phyloP scores from a whole-genome alignment of 805 yeast species.

The Candida andamanensis region DNA sequence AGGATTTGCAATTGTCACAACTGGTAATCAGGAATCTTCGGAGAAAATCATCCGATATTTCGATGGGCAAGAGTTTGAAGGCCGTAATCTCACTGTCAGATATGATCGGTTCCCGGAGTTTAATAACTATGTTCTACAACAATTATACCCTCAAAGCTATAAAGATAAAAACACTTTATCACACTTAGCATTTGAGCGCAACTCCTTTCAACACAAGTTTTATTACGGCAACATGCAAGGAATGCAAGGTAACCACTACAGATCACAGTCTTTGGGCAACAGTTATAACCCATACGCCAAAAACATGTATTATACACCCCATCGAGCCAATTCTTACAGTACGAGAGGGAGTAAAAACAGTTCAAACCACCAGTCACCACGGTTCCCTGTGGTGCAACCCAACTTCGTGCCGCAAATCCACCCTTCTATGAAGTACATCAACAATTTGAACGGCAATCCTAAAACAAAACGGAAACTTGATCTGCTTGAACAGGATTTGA shows the following conservation, averaged over 20 bases:
- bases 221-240: constrained; percentile 20
- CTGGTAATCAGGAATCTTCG: constrained; percentile 43
- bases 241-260: constrained; percentile 2
- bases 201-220: constrained; percentile 26
- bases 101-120: constrained; percentile 50
- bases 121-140: constrained; percentile 25
- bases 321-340: neutral
- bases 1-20: constrained; percentile 65
- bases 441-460: constrained; percentile 7
- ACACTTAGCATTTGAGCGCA: constrained; percentile 27
- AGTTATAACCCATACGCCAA: neutral
- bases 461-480: constrained; percentile 2
- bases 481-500: constrained; percentile 7
- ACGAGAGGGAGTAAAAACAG: neutral
- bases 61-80: constrained; percentile 52
- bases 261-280: constrained; percentile 1
- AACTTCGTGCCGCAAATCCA: constrained; percentile 12
- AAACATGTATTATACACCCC: neutral
- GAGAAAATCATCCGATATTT: constrained; percentile 44
- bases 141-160: constrained; percentile 8
- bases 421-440: constrained; percentile 11
- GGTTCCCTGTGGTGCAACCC: constrained; percentile 9
- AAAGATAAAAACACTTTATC: constrained; percentile 14
- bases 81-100: constrained; percentile 56
- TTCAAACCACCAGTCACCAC: constrained; percentile 5